Evolutionary conservation across 805 yeast species (phyloP).

Genomic region (Saccharomycopsis babjevae): DNA sequence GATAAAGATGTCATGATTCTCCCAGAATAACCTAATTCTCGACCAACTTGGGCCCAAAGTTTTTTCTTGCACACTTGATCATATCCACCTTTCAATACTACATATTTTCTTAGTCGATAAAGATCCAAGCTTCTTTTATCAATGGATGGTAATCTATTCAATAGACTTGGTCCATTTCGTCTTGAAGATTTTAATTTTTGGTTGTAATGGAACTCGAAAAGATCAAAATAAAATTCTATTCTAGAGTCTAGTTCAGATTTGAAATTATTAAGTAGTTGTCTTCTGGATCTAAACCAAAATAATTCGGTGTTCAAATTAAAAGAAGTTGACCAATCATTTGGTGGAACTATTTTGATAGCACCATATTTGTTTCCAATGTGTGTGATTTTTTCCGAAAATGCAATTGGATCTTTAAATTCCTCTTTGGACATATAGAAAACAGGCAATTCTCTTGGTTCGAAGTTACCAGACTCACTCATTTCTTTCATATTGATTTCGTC

Average conservation of each 20-base stretch:
- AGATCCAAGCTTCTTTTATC: constrained; percentile 60
- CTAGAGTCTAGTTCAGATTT: constrained; percentile 32
- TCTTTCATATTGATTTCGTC: constrained; percentile 1
- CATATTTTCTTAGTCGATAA: constrained; percentile 46
- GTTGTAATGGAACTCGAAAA: constrained; percentile 32
- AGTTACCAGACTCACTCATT: not conserved
- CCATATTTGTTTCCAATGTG: constrained; percentile 44
- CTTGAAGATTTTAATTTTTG: constrained; percentile 9
- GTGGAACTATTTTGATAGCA: constrained; percentile 58
- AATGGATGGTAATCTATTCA: constrained; percentile 48
- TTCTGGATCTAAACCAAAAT: constrained; percentile 42
- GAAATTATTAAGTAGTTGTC: constrained; percentile 37
- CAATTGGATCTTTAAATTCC: constrained; percentile 48
- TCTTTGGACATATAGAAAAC: constrained; percentile 36
- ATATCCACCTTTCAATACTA: constrained; percentile 58
- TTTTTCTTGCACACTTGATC: constrained; percentile 51
- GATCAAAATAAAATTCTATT: constrained; percentile 36
- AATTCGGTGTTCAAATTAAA: constrained; percentile 34
- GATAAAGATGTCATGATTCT: constrained; percentile 62
- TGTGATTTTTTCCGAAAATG: constrained; percentile 37
- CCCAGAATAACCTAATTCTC: constrained; percentile 70
- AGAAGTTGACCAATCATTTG: constrained; percentile 29
- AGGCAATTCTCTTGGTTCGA: constrained; percentile 27
- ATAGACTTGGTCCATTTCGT: constrained; percentile 22
- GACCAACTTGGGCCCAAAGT: constrained; percentile 75